Evolutionary conservation across 495 filamentous ascomycete species (phyloP), one percentile per base, ranked within the genome.

Genomic region (Oidiodendron maius): DNA sequence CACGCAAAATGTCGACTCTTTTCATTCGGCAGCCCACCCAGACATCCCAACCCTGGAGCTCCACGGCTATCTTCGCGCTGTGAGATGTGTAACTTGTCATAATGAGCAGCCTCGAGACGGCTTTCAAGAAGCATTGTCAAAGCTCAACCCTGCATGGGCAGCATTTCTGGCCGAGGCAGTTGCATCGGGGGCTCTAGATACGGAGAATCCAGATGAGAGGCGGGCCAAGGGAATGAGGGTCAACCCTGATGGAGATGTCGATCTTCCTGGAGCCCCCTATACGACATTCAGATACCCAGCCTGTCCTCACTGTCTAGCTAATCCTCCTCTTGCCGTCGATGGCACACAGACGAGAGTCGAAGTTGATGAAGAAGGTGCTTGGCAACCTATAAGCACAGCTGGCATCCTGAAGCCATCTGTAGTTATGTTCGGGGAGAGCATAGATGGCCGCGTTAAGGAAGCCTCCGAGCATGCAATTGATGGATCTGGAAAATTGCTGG

Each of bases 1-100:
- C 53, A 98, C 93, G 35, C 93, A 98, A 62, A 96, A 97, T 61
- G 91, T 96, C 20, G 93, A 98, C 64, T 95, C 90, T 4, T 93
- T 96, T 62, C 91, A 98, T 65, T 71, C 80, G 1, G 63, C 66
- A 23, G 81, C 86, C 5, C 91, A 96, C 64, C 87, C 91, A 3
- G 60, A 75, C 1, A 64, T 91, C 11, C 71, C 77, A 4, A 93
- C 87, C 4, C 64, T 91, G 13, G 93, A 97, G 64, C 71, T 98
- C 37, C 93, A 98, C 64, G 93, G 93, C 48, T 94, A 89, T 60
- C 72, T 98, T 35, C 74, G 89, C 55, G 79, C 83, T 15, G 75
- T 91, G 24, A 74, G 84, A 18, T 98, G 93, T 67, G 78, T 84
- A n/a, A 87, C 81, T 57, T 94, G 88, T 60, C 74, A 69, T 16